Conservation (phyloP, 2,329 filamentous ascomycete genomes). For the Cladosporium halotolerans region DNA sequence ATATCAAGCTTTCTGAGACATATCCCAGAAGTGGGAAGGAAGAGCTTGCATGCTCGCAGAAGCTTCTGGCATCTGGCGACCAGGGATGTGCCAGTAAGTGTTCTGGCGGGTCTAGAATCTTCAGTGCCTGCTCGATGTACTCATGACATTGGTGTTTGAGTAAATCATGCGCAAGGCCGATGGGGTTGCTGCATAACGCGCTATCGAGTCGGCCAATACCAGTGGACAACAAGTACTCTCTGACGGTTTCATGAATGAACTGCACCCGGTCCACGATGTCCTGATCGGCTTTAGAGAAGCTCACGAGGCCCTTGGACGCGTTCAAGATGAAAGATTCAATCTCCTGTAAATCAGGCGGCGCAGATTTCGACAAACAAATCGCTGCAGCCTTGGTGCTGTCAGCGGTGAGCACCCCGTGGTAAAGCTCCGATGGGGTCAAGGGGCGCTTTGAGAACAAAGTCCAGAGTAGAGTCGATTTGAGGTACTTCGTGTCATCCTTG, state of each 20-base stretch:
- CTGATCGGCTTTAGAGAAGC: conserved; percentile 31
- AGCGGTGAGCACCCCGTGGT: conserved; percentile 35
- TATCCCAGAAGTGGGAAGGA: neutral
- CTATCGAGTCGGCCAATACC: neutral
- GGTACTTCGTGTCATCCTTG: neutral
- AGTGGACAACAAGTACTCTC: neutral
- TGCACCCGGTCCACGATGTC: conserved; percentile 35
- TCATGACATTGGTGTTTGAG: neutral
- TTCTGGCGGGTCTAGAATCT: neutral
- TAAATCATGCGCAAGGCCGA: neutral
- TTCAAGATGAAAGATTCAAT: conserved; percentile 34
- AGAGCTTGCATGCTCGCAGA: neutral
- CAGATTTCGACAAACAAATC: neutral
- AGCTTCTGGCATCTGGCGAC: neutral
- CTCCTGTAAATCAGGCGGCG: neutral
- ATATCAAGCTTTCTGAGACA: neutral
- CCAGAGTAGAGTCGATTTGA: conserved; percentile 45
- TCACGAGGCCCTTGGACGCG: conserved; percentile 47
- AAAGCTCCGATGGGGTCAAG: conserved; percentile 40
- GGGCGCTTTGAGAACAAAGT: conserved; percentile 46
- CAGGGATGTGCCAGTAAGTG: neutral
- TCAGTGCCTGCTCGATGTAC: neutral
- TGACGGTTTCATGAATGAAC: conserved; percentile 50
- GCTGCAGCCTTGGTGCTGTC: neutral
- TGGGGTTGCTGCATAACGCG: neutral